Evolutionary conservation across 192 early-diverging fungal species (phyloP).

Genomic region (Neocallimastix lanati): DNA sequence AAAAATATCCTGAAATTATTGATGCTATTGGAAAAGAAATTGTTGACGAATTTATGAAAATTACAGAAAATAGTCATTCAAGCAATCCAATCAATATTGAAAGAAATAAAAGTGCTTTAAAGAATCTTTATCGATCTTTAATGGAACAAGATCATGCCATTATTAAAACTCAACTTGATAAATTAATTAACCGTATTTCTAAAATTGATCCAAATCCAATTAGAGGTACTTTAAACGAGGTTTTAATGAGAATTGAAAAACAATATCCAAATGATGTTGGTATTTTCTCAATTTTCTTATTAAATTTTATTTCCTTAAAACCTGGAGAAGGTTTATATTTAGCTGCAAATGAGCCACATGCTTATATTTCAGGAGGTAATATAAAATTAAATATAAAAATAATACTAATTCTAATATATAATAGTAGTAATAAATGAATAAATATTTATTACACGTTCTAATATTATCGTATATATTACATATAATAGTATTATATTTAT

Average conservation of each 20-base stretch:
- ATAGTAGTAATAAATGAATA: too few species aligned
- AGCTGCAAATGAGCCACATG: slow-evolving; percentile 93
- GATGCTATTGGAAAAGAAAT: slow-evolving; percentile 38
- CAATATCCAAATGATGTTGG: slow-evolving; percentile 89
- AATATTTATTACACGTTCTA: too few species aligned
- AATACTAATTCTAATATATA: too few species aligned
- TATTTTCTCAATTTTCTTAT: slow-evolving; percentile 65
- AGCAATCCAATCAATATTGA: slow-evolving; percentile 4
- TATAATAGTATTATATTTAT: too few species aligned
- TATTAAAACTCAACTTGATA: slow-evolving; percentile 29
- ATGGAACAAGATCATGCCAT: slow-evolving; percentile 27
- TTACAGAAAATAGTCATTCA: neutral
- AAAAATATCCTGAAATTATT: slow-evolving; percentile 59
- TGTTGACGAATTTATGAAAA: slow-evolving; percentile 12
- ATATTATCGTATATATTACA: too few species aligned
- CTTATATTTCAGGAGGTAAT: slow-evolving; percentile 79
- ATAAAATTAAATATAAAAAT: too few species aligned
- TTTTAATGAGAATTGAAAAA: slow-evolving; percentile 49
- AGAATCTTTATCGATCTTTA: slow-evolving; percentile 32
- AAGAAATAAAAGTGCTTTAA: slow-evolving; percentile 19
- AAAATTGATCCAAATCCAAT: neutral
- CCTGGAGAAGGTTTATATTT: slow-evolving; percentile 86
- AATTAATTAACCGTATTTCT: slow-evolving; percentile 27
- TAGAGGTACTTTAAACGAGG: slow-evolving; percentile 22
- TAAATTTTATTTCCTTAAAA: slow-evolving; percentile 63